A percentile compares a stretch with the other conserved stretches of the same genome.
Evolutionary conservation across 202 grass and related monocot genomes (phyloP).

Genomic region (Setaria italica): DNA sequence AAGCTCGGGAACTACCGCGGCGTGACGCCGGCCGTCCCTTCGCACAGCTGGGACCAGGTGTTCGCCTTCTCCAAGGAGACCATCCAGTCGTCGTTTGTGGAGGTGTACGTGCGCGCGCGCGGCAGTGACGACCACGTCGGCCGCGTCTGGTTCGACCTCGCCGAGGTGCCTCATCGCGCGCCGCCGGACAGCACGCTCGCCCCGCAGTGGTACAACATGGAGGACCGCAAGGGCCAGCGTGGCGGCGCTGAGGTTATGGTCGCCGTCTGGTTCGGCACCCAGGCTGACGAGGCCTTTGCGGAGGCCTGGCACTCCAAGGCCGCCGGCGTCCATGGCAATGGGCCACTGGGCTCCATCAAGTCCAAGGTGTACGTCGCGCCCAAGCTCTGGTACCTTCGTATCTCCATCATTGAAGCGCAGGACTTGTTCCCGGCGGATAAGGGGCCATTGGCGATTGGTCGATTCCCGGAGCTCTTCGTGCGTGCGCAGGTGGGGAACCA

Average conservation of each 20-base stretch:
- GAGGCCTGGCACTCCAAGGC: conserved; percentile 94
- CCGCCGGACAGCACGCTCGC: conserved; percentile 89
- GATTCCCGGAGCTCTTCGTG: conserved; percentile 75
- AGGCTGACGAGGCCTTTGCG: conserved; percentile 88
- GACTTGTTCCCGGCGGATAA: conserved; percentile 68
- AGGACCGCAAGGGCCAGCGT: conserved; percentile 78
- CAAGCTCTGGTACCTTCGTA: conserved; percentile 95
- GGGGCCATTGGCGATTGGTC: conserved; percentile 43
- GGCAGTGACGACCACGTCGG: conserved; percentile 76
- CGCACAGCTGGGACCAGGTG: conserved; percentile 77
- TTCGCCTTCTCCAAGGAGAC: conserved; percentile 92
- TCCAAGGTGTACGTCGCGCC: conserved; percentile 92
- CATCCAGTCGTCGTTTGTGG: conserved; percentile 79
- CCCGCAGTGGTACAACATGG: conserved; percentile 88
- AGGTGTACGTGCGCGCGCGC: conserved; percentile 72
- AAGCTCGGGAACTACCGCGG: conserved; percentile 94
- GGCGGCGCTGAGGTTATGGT: conserved; percentile 70
- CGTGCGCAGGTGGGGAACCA: conserved; percentile 75
- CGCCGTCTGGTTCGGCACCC: conserved; percentile 85
- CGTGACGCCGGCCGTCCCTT: conserved; percentile 55
- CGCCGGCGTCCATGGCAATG: conserved; percentile 75
- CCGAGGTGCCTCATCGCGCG: conserved; percentile 77
- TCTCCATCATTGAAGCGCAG: conserved; percentile 74
- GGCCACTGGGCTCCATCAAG: conserved; percentile 76
- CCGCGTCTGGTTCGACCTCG: conserved; percentile 82